Evolutionary conservation across 148 eudicot species (phyloP).

Genomic region (Linanthus parryae): DNA sequence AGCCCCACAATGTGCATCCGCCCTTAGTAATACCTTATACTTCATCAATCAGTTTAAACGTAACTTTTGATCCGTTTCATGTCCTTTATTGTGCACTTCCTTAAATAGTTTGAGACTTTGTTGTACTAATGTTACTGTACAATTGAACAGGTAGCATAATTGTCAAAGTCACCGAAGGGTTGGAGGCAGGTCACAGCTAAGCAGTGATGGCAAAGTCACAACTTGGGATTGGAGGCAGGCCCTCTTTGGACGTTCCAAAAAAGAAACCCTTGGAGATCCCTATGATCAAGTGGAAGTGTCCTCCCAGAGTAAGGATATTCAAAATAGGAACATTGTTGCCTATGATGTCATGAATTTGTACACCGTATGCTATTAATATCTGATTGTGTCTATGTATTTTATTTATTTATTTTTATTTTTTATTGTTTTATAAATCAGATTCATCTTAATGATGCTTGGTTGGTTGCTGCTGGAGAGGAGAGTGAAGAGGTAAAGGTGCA

Average conservation of each 20-base stretch:
- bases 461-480: slow-evolving; percentile 59
- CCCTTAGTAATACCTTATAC: too few species aligned
- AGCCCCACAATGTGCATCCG: too few species aligned
- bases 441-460: slow-evolving; percentile 30
- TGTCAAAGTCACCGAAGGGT: too few species aligned
- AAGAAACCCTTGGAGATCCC: slow-evolving; percentile 17
- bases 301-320: slow-evolving; percentile 43
- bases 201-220: too few species aligned
- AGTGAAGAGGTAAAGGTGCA: slow-evolving; percentile 45
- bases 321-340: background rate
- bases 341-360: background rate
- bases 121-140: too few species aligned
- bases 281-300: slow-evolving; percentile 46
- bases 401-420: background rate
- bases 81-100: too few species aligned
- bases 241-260: slow-evolving; percentile 10
- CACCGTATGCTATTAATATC: background rate
- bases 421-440: slow-evolving; percentile 31
- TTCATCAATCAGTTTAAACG: too few species aligned
- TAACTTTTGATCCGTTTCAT: too few species aligned
- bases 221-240: too few species aligned
- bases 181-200: too few species aligned
- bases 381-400: background rate
- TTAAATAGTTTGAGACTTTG: too few species aligned
- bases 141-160: too few species aligned